Evolutionary conservation across 2,329 filamentous ascomycete genomes (phyloP), one percentile per base, ranked within the genome.

Genomic region (Claviceps quebecensis): DNA sequence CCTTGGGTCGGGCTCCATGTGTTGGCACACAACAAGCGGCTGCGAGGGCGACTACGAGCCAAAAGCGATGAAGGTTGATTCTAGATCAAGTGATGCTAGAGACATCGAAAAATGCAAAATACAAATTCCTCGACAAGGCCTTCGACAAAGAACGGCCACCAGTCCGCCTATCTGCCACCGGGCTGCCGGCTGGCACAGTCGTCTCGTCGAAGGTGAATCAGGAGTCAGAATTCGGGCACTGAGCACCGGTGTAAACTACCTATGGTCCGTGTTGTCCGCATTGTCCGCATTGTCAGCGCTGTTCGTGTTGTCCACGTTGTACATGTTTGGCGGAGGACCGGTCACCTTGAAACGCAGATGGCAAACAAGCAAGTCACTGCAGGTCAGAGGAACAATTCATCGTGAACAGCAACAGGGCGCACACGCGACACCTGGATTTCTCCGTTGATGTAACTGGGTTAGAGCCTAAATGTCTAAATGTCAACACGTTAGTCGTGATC

Each of bases 311-410:
- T 52, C 49, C 45, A 29, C 36, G 45, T 36, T 36, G 5, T 34
- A n/a, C 17, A 29, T 46, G 47, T 40, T 40, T 48, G 38, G 46
- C 16, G 45, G 48, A 38, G 36, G 40, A 38, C 47, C 29, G 16
- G 44, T 43, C 47, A 37, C 39, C 11, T 49, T 44, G 38, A 38
- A 38, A 41, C 38, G 37, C 38, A 17, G 23, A 47, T 43, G 50
- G 50, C 50, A 49, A 52, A 49, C 50, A 52, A 49, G 49, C 46
- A 45, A 17, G 22, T 36, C 34, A 16, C 43, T 29, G 19, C 34
- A 16, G 22, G 36, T 14, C 29, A 19, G 41, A 45, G 2, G 34
- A 16, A 7, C 41, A 14, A 26, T 26, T 26, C 41, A 39, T 34
- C 29, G 29, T 2, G 29, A 34, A 34, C 29, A 34, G 29, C 29